Conservation (phyloP, 225 moss, liverwort and hornwort genomes). For the Sphagnum contortum region DNA sequence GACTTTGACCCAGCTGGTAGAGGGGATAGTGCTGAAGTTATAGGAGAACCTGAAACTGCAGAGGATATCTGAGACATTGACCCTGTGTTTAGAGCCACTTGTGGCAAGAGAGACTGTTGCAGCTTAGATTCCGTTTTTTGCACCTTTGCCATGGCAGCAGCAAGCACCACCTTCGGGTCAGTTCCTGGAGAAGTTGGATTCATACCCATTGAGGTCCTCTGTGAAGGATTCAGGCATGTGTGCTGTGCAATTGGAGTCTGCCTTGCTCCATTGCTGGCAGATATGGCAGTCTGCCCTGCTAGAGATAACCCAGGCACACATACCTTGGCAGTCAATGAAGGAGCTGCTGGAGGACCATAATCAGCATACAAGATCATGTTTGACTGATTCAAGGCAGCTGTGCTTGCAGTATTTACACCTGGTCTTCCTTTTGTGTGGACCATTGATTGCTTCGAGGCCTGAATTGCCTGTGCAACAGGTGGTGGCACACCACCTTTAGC, state of each 20-base stretch:
- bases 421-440: slow-evolving; percentile 25
- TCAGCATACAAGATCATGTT: slow-evolving; percentile 37
- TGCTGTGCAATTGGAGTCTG: slow-evolving; percentile 27
- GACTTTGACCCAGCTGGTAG: slow-evolving; percentile 36
- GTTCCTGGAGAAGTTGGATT: slow-evolving; percentile 42
- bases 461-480: neutral
- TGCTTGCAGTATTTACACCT: slow-evolving; percentile 10
- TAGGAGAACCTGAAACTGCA: slow-evolving; percentile 11
- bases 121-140: slow-evolving; percentile 35
- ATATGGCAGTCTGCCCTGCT: slow-evolving; percentile 24
- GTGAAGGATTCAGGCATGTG: slow-evolving; percentile 32
- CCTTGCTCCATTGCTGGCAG: slow-evolving; percentile 32
- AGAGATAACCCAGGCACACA: slow-evolving; percentile 33
- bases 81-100: slow-evolving; percentile 11
- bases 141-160: slow-evolving; percentile 55
- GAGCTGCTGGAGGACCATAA: slow-evolving; percentile 24
- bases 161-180: slow-evolving; percentile 61
- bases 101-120: slow-evolving; percentile 25
- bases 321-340: slow-evolving; percentile 25
- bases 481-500: slow-evolving; percentile 3
- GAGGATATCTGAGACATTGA: slow-evolving; percentile 21
- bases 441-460: slow-evolving; percentile 25
- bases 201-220: slow-evolving; percentile 35
- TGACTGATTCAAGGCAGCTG: slow-evolving; percentile 14
- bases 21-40: slow-evolving; percentile 26